Conservation (phyloP, 148 eudicot species). For the Spergularia bocconei region DNA sequence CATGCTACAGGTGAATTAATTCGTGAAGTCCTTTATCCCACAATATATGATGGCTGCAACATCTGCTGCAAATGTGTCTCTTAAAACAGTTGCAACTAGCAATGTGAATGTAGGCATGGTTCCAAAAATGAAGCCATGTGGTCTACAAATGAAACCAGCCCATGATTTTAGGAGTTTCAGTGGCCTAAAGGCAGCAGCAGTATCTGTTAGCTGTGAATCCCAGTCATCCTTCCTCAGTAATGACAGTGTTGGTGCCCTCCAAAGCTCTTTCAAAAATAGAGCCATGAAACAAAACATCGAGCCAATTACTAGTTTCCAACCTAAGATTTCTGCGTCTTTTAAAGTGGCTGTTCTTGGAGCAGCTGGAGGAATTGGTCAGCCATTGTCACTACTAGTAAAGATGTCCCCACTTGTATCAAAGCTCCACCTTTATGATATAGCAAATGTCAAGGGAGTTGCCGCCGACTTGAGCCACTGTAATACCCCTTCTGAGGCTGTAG, state of each 20-base stretch:
- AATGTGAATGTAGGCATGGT: conserved; percentile 26
- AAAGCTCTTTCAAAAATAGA: conserved; percentile 26
- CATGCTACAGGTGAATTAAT: conserved; percentile 12
- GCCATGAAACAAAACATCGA: conserved; percentile 14
- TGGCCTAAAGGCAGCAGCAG: conserved; percentile 34
- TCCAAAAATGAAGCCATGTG: conserved; percentile 18
- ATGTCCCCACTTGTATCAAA: conserved; percentile 84
- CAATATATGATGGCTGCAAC: conserved; percentile 27
- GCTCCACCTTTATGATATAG: conserved; percentile 79
- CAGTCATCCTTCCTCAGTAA: conserved; percentile 29
- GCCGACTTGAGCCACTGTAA: conserved; percentile 96
- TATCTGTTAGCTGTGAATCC: conserved; percentile 24
- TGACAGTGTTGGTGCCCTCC: conserved; percentile 19
- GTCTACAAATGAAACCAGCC: conserved; percentile 22
- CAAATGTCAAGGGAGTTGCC: conserved; percentile 92
- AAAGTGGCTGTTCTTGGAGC: conserved; percentile 96
- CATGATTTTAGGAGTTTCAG: conserved; percentile 26
- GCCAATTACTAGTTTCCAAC: conserved; percentile 17
- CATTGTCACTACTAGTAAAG: conserved; percentile 70
- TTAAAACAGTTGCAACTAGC: conserved; percentile 21
- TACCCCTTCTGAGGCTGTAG: conserved; percentile 67
- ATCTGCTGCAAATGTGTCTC: conserved; percentile 25
- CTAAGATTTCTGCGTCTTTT: conserved; percentile 30
- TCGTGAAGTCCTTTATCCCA: neutral
- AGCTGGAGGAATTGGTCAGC: conserved; percentile 86